Percentiles rank a stretch among this genome's conserved stretches.
phyloP scores from a whole-genome alignment of 352 stramenopile genomes.

The Globisporangium polare region DNA sequence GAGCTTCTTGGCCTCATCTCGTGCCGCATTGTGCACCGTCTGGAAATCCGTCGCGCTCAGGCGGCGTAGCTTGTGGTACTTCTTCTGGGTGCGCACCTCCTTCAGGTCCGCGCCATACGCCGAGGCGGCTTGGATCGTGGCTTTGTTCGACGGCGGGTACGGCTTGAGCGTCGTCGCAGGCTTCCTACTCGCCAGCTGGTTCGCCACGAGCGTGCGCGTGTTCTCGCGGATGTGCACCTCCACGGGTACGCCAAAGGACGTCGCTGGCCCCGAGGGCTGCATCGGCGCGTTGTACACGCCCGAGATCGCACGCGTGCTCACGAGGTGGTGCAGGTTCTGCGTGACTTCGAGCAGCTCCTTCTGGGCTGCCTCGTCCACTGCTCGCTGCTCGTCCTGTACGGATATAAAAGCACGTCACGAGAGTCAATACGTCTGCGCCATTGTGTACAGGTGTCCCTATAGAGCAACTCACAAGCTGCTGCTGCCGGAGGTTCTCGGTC shows the following conservation, averaged over 20 bases:
- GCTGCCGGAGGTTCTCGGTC: conserved; percentile 32
- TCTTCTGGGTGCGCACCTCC: conserved; percentile 48
- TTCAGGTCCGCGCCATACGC: conserved; percentile 38
- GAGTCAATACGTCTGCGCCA: neutral
- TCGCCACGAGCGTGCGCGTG: conserved; percentile 31
- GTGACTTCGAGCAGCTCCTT: conserved; percentile 50
- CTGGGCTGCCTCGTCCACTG: conserved; percentile 29
- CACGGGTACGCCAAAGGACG: conserved; percentile 53
- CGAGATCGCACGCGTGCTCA: conserved; percentile 46
- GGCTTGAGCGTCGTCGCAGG: conserved; percentile 39
- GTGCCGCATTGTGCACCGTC: conserved; percentile 40
- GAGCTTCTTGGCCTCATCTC: conserved; percentile 32
- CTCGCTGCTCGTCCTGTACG: conserved; percentile 28
- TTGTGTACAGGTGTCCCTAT: neutral
- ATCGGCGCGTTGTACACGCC: conserved; percentile 64
- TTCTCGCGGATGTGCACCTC: conserved; percentile 64
- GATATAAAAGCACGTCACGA: neutral
- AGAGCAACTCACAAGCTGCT: conserved; percentile 25
- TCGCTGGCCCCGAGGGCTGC: conserved; percentile 26
- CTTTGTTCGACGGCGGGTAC: conserved; percentile 53
- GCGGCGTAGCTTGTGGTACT: conserved; percentile 54
- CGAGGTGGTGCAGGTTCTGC: conserved; percentile 58
- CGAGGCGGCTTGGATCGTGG: conserved; percentile 38
- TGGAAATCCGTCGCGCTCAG: conserved; percentile 45
- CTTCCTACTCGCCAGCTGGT: conserved; percentile 25